Percentiles rank a stretch among this genome's conserved stretches.
Evolutionary conservation across 2,329 filamentous ascomycete genomes (phyloP).

Genomic region (Ustulina deusta): DNA sequence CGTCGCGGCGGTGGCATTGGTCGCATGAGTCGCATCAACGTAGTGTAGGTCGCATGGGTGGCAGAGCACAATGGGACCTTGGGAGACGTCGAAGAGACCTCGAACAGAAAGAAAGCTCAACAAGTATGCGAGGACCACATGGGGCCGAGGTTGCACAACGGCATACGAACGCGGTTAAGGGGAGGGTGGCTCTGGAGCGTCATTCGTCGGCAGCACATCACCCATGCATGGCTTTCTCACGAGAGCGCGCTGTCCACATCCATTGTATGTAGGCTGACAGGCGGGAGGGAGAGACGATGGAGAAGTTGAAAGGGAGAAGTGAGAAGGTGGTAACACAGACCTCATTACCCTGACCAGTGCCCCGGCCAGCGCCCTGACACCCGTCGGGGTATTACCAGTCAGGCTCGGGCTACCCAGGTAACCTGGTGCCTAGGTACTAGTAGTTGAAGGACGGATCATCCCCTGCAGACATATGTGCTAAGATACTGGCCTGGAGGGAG

Average conservation of each 20-base stretch:
- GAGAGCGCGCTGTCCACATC: constrained; percentile 17
- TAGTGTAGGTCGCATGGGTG: constrained; percentile 18
- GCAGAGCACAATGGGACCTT: constrained; percentile 38
- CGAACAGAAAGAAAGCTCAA: constrained; percentile 14
- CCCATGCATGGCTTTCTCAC: constrained; percentile 30
- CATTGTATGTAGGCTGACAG: constrained; percentile 39
- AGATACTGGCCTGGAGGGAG: neutral
- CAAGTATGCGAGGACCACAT: constrained; percentile 23
- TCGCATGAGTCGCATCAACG: constrained; percentile 13
- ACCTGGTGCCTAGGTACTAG: too few species aligned
- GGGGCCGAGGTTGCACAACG: constrained; percentile 38
- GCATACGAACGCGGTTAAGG: constrained; percentile 29
- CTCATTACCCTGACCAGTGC: constrained; percentile 5
- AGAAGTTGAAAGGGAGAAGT: constrained; percentile 9
- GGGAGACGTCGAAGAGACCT: constrained; percentile 3
- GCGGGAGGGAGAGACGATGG: constrained; percentile 8
- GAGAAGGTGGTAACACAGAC: constrained; percentile 37
- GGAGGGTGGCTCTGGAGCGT: constrained; percentile 21
- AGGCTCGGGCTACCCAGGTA: constrained; percentile 15
- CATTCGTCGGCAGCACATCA: constrained; percentile 33
- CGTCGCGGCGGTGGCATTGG: constrained; percentile 7
- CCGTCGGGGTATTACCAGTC: constrained; percentile 30
- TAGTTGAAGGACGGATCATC: constrained; percentile 21
- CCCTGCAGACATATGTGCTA: neutral
- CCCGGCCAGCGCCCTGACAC: constrained; percentile 4